Evolutionary conservation across 2,329 filamentous ascomycete genomes (phyloP), one percentile per base, ranked within the genome.

Genomic region (Coniochaeta prunicola): DNA sequence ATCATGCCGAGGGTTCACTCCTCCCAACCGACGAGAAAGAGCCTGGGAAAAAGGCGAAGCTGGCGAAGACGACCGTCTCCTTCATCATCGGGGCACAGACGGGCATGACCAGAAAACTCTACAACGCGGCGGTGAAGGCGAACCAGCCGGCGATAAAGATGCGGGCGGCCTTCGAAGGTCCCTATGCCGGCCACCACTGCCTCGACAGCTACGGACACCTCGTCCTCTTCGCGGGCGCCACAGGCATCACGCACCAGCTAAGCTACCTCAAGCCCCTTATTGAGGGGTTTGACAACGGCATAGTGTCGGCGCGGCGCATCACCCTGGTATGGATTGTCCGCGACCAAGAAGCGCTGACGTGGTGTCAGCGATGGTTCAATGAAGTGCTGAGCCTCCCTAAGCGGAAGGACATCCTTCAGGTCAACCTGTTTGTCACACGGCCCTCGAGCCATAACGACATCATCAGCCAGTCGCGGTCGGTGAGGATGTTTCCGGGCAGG

Each of bases 191-290:
- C 45, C 88, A 91, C 69, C 89, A 96, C 73, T 86, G 86, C 61
- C 86, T 97, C 63, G 87, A 92, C 73, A 97, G 92, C 8, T 97
- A 97, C 73, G 93, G 94, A 40, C 94, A 96, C 48, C 86, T 88
- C 50, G 84, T 99, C 63, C 87, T 99, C 59, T 92, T 97, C 69
- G 92, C 93, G 13, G 92, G 92, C 59, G 91, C 93, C 59, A 92
- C 94, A 5, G 94, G 94, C 62, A 97, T 99, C 74, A 96, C 93
- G 1, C 93, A 97, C 72, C 92, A 96, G 71, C 84, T 97, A 31
- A 90, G 92, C 34, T 96, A 96, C 71, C 82, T 97, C 9, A 87
- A 86, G 58, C 88, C 94, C 57, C 78, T 93, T 4, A 81, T 93
- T 60, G 76, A 85, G 58, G 88, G 88, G 4, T 88, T 83, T 71